Conservation (phyloP, 129 eudicot species). For the Artemisia tridentata region DNA sequence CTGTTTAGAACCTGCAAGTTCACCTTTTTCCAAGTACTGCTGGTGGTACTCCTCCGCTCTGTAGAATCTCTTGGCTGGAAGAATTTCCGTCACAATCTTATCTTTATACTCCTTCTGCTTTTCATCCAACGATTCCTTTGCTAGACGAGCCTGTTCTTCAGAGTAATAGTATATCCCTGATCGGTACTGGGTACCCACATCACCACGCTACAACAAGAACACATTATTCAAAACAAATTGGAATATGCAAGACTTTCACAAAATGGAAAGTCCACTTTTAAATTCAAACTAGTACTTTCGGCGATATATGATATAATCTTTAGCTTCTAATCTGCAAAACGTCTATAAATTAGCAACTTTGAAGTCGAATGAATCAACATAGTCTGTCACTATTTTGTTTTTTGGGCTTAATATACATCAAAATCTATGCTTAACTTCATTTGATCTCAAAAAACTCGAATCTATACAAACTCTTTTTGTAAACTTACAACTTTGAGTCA, state of each 20-base stretch:
- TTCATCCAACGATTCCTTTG: constrained; percentile 58
- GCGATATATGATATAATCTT: background rate
- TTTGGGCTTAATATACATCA: background rate
- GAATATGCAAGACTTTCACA: background rate
- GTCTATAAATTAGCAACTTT: background rate
- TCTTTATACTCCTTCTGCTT: constrained; percentile 44
- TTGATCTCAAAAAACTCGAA: background rate
- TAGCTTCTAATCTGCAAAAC: background rate
- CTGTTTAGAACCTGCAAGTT: constrained; percentile 55
- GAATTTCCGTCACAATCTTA: constrained; percentile 72
- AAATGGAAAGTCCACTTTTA: background rate
- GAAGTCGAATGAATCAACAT: background rate
- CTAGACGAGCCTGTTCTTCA: constrained; percentile 64
- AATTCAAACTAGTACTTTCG: background rate
- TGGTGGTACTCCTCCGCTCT: constrained; percentile 94
- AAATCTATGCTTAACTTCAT: background rate
- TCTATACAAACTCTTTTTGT: too few species aligned
- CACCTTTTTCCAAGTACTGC: constrained; percentile 87
- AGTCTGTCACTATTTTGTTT: background rate
- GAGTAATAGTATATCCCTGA: constrained; percentile 85
- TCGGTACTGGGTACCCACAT: constrained; percentile 87
- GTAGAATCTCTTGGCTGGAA: constrained; percentile 86
- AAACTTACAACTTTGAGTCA: too few species aligned
- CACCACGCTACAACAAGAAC: constrained; percentile 49
- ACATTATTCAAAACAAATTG: background rate